These are phyloP conservation scores for Acanthamoeba divionensis DNA, from an alignment of 208 protist species.

Conservation along the genomic window DNA sequence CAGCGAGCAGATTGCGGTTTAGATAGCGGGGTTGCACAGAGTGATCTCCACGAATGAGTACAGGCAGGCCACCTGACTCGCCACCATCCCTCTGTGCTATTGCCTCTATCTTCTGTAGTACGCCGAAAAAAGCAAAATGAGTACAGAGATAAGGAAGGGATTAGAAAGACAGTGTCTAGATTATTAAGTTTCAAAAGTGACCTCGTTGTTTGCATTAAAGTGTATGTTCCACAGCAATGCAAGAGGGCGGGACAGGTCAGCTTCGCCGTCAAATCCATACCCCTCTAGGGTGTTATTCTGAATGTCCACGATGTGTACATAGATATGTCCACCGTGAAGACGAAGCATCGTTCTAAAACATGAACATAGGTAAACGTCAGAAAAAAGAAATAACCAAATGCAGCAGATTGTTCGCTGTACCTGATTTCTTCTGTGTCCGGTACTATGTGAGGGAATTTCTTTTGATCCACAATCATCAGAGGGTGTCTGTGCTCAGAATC, in stretches of 20 bases:
- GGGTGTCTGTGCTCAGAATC: not conserved
- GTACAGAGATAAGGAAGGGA: not conserved
- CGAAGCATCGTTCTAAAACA: not conserved
- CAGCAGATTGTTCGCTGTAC: not conserved
- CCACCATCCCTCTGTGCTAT: not conserved
- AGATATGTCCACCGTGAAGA: not conserved
- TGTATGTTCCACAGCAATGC: not conserved
- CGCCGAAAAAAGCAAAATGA: not conserved
- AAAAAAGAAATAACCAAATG: not conserved
- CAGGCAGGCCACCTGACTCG: not conserved
- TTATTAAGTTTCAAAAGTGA: not conserved
- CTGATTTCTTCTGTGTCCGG: not conserved
- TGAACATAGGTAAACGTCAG: not conserved
- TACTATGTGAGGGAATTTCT: not conserved
- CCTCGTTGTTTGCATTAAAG: not conserved
- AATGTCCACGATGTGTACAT: not conserved
- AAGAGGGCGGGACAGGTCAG: not conserved
- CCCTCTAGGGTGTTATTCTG: not conserved
- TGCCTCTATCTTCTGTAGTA: not conserved
- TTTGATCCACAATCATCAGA: not conserved
- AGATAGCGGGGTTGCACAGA: not conserved
- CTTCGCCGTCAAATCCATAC: conserved; percentile 8
- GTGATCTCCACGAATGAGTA: not conserved
- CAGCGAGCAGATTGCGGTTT: not conserved
- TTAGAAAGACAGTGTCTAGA: not conserved